These are phyloP conservation scores for Nothophaeocryptopus gaeumannii DNA, from an alignment of 2,329 filamentous ascomycete genomes.

Conservation along the genomic window DNA sequence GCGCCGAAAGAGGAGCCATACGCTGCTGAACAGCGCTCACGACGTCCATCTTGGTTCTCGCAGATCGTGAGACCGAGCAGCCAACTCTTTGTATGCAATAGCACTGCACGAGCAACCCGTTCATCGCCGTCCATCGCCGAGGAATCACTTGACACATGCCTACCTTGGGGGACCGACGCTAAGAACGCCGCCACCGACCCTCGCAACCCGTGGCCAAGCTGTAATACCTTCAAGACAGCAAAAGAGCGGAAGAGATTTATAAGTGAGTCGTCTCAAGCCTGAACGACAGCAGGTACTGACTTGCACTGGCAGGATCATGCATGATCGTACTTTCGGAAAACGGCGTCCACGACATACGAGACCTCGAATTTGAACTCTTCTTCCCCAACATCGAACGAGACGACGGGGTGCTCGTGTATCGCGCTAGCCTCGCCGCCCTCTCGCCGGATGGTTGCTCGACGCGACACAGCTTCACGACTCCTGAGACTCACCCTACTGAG, in stretches of 20 bases:
- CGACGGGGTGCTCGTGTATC: conserved; percentile 3
- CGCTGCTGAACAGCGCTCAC: neutral
- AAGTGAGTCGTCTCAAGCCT: conserved; percentile 7
- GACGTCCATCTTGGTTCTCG: neutral
- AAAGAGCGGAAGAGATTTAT: conserved; percentile 18
- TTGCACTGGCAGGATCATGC: conserved; percentile 2
- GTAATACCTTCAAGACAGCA: conserved; percentile 14
- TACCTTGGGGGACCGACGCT: conserved; percentile 1
- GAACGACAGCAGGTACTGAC: neutral
- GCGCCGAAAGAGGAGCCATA: neutral
- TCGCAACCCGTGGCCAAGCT: neutral
- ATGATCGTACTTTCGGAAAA: conserved; percentile 21
- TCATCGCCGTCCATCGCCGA: neutral
- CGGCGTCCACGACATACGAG: conserved; percentile 8
- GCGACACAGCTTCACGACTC: conserved; percentile 6
- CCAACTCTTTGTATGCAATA: neutral
- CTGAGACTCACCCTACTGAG: neutral
- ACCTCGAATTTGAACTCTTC: conserved; percentile 11
- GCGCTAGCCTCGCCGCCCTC: conserved; percentile 11
- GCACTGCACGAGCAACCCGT: neutral
- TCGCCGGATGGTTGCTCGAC: neutral
- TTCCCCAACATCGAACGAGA: conserved; percentile 4
- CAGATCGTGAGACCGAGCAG: neutral
- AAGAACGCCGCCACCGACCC: neutral
- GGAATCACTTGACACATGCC: neutral